These are phyloP conservation scores for Panaeolus papilionaceus DNA, from an alignment of 768 basidiomycete species.

Conservation along the genomic window DNA sequence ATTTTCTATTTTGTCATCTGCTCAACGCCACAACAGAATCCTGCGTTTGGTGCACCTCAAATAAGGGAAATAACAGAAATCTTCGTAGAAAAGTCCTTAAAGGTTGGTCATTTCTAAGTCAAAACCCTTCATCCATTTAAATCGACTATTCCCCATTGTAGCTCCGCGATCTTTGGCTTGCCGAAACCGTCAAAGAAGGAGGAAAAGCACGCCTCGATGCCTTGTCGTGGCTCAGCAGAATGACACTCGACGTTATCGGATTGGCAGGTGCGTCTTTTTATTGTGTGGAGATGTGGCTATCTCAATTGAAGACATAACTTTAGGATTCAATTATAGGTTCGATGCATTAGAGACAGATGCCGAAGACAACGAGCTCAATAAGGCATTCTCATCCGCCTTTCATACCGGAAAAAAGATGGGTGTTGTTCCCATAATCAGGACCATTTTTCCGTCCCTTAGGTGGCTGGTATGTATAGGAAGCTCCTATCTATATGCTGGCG, in stretches of 20 bases:
- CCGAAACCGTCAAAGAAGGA: background rate
- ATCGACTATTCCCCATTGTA: conserved; percentile 19
- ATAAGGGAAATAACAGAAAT: conserved; percentile 63
- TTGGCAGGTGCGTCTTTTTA: conserved; percentile 59
- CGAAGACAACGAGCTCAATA: conserved; percentile 54
- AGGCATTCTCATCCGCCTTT: conserved; percentile 60
- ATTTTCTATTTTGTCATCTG: background rate
- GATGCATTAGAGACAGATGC: conserved; percentile 32
- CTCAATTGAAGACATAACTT: background rate
- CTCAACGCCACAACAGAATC: conserved; percentile 48
- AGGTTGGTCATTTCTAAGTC: background rate
- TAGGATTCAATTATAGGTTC: conserved; percentile 43
- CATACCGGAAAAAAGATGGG: conserved; percentile 45
- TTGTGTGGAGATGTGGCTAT: background rate
- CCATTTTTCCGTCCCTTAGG: conserved; percentile 42
- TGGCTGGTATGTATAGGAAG: conserved; percentile 39
- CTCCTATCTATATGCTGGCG: background rate
- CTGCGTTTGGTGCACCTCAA: conserved; percentile 67
- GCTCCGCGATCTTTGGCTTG: background rate
- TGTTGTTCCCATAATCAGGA: conserved; percentile 38
- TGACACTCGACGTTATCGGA: conserved; percentile 80
- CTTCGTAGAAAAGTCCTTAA: conserved; percentile 59
- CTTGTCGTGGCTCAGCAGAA: conserved; percentile 65
- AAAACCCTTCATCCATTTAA: background rate
- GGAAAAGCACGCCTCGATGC: conserved; percentile 53